phyloP scores from a whole-genome alignment of 139 green algal genomes.

The Marvania coccoides region DNA sequence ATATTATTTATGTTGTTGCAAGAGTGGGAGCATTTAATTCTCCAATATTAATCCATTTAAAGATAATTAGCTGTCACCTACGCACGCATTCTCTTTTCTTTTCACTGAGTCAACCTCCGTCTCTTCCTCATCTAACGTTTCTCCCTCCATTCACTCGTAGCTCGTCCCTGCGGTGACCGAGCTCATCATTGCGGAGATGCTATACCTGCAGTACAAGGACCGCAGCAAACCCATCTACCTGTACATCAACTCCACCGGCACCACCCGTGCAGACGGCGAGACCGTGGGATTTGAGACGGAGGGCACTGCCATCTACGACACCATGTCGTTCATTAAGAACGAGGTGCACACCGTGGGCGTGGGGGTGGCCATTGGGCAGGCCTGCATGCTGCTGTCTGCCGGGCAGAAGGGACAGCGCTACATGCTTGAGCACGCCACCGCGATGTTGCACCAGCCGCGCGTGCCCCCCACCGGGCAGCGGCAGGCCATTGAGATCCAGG shows the following conservation, averaged over 20 bases:
- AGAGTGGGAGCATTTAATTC: too few species aligned
- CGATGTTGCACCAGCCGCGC: conserved; percentile 97
- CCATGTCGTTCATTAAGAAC: conserved; percentile 81
- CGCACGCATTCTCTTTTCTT: too few species aligned
- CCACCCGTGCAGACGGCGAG: conserved; percentile 72
- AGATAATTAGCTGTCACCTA: too few species aligned
- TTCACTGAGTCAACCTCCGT: neutral
- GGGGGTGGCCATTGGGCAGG: conserved; percentile 64
- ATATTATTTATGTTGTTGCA: too few species aligned
- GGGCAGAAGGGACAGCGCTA: conserved; percentile 73
- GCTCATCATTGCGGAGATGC: conserved; percentile 95
- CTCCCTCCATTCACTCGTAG: conserved; percentile 35
- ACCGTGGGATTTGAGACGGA: conserved; percentile 87
- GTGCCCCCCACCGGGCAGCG: conserved; percentile 86
- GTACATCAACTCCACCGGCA: conserved; percentile 93
- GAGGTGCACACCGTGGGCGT: conserved; percentile 53
- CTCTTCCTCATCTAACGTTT: neutral
- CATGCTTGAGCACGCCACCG: conserved; percentile 83
- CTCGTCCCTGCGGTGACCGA: conserved; percentile 96
- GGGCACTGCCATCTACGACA: conserved; percentile 85
- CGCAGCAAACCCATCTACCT: conserved; percentile 70
- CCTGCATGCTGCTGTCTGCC: conserved; percentile 75
- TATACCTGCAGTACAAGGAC: conserved; percentile 93
- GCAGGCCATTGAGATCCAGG: conserved; percentile 84
- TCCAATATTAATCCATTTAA: too few species aligned